These are phyloP conservation scores for Fraxinus paxiana DNA, from an alignment of 305 asterid genomes.

Conservation along the genomic window DNA sequence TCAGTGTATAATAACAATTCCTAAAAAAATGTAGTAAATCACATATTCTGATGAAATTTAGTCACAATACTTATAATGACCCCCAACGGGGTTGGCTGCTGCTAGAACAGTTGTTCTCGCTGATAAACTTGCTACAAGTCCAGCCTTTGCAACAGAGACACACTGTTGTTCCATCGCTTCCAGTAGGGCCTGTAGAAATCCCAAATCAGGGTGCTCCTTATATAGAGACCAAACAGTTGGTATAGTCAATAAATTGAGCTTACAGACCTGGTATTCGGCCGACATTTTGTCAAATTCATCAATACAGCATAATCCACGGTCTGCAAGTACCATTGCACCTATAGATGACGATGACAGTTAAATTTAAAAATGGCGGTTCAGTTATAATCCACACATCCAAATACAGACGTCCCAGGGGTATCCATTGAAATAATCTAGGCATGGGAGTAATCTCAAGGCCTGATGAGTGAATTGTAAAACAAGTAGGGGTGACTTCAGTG, in stretches of 20 bases:
- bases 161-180: conserved; percentile 99
- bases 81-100: conserved; percentile 97
- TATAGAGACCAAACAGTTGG: conserved; percentile 20
- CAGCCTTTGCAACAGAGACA: conserved; percentile 98
- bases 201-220: conserved; percentile 22
- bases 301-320: conserved; percentile 86
- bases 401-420: neutral
- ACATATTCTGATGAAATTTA: neutral
- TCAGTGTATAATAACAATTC: neutral
- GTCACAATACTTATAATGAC: conserved; percentile 76
- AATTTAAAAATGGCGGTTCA: conserved; percentile 19
- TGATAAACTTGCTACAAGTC: conserved; percentile 97
- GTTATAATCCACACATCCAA: conserved; percentile 14
- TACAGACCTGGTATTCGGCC: conserved; percentile 86
- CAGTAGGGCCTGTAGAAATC: conserved; percentile 61
- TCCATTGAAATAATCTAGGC: neutral
- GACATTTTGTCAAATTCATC: conserved; percentile 32
- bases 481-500: neutral
- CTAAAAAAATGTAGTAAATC: conserved; percentile 13
- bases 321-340: conserved; percentile 99
- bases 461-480: neutral
- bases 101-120: conserved; percentile 96
- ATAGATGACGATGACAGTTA: conserved; percentile 18
- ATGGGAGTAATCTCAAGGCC: neutral
- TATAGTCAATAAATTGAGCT: conserved; percentile 18